Evolutionary conservation across 345 rosid genomes (phyloP), one percentile per base, ranked within the genome.

Genomic region (Dimocarpus longan): DNA sequence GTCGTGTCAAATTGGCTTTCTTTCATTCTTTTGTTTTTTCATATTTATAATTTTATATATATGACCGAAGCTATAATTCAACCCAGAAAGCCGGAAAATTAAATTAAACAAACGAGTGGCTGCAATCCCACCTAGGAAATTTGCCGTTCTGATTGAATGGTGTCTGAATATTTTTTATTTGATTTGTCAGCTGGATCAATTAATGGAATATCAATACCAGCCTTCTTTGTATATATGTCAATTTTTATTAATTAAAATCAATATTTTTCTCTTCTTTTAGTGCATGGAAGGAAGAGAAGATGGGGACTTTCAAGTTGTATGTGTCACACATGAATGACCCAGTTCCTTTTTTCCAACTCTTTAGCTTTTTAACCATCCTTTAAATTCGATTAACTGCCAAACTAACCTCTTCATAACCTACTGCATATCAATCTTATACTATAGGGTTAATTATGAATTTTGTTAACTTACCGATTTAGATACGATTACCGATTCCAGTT

Each of bases 251-350:
- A 54, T 54, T 54, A 18, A 54, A 28, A 10, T 19, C 19, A 37
- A 46, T 16, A 48, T 15, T 24, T 50, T 42, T 60, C 21, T 43
- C 5, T 16, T 63, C 8, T 63, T 24, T 60, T 22, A 21, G 15
- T 50, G 64, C 6, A 22, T 43, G 68, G 68, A 62, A 43, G 68
- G 22, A 24, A 62, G 77, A 57, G 76, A 73, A 73, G 76, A 22
- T 52, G 42, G 8, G 32, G 28, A 1, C 21, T 71, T 71, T 32
- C 12, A 71, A 73, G 69, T 24, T 28, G 26, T 48, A 1, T 60
- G 65, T 60, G 26, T 3, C 26, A 32, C 68, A 24, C 68, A 22
- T 54, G 46, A 43, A 59, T 74, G 69, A 57, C 43, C 57, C 26
- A 15, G 18, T 50, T 54, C 59, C 59, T 54, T 54, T 54, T 70